phyloP scores from a whole-genome alignment of 2,329 filamentous ascomycete species.

The Neofusicoccum cordaticola region DNA sequence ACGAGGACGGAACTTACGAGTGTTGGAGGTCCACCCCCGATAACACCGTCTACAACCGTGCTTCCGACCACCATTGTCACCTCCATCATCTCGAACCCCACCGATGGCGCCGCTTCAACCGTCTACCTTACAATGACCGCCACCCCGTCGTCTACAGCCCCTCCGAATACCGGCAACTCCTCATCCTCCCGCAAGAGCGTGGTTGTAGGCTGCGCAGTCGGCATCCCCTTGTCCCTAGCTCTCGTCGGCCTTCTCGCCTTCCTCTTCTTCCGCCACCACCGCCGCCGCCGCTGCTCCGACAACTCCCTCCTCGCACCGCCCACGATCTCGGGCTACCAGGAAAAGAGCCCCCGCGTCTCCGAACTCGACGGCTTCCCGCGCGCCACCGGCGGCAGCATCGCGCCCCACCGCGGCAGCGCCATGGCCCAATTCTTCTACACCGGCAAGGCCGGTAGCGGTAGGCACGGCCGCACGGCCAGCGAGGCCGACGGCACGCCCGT shows the following conservation, averaged over 20 bases:
- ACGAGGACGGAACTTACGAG: too few relatives aligned
- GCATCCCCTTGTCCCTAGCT: conserved; percentile 20
- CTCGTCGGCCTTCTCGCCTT: conserved; percentile 19
- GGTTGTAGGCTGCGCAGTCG: conserved; percentile 20
- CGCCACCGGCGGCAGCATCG: conserved; percentile 1
- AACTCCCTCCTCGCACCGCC: not conserved
- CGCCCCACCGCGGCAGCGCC: not conserved
- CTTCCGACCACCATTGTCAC: not conserved
- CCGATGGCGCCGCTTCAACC: not conserved
- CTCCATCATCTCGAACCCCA: not conserved
- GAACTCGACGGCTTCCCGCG: conserved; percentile 12
- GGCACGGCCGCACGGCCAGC: not conserved
- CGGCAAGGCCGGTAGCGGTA: not conserved
- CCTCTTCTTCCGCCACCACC: conserved; percentile 17
- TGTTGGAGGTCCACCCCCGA: too few relatives aligned
- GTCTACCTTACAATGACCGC: conserved; percentile 3
- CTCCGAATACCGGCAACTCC: not conserved
- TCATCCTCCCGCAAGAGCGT: not conserved
- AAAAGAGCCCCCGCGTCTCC: not conserved
- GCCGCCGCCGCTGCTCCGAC: conserved; percentile 5
- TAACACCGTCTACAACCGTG: not conserved
- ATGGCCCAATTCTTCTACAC: not conserved
- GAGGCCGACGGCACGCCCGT: not conserved
- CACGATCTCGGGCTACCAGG: not conserved
- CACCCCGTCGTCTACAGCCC: not conserved